Conservation (phyloP, 139 green algal species). For the Tetradesmus lagerheimii region DNA sequence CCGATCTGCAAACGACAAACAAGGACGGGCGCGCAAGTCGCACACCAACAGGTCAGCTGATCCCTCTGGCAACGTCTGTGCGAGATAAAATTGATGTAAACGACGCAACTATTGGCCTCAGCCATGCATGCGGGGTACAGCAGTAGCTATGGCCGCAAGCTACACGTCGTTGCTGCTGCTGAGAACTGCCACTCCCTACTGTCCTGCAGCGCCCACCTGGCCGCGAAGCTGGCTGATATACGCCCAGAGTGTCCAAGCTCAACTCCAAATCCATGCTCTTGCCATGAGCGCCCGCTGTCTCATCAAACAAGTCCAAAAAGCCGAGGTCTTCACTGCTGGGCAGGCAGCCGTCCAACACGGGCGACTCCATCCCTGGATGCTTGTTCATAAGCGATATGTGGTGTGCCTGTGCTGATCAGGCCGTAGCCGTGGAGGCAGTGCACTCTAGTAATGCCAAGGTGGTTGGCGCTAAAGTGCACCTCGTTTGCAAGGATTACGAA, state of each 20-base stretch:
- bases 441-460: slow-evolving; percentile 3
- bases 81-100: background rate
- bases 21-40: background rate
- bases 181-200: background rate
- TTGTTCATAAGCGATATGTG: background rate
- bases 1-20: slow-evolving; percentile 9
- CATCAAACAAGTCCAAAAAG: background rate
- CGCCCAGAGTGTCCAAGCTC: background rate
- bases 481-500: background rate
- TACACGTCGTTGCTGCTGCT: background rate
- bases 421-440: background rate
- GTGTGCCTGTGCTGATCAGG: background rate
- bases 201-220: background rate
- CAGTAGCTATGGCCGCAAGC: background rate
- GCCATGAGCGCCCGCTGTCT: background rate
- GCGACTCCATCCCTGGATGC: background rate
- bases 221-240: background rate
- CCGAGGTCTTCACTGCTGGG: background rate
- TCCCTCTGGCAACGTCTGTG: background rate
- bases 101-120: background rate
- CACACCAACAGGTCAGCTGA: background rate
- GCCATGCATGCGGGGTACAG: background rate
- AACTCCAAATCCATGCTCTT: background rate
- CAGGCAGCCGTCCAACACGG: background rate
- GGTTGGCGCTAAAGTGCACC: background rate